Percentiles rank a stretch among this genome's conserved stretches.
Evolutionary conservation across 768 basidiomycete genomes (phyloP).

Genomic region (Tylopilus felleus): DNA sequence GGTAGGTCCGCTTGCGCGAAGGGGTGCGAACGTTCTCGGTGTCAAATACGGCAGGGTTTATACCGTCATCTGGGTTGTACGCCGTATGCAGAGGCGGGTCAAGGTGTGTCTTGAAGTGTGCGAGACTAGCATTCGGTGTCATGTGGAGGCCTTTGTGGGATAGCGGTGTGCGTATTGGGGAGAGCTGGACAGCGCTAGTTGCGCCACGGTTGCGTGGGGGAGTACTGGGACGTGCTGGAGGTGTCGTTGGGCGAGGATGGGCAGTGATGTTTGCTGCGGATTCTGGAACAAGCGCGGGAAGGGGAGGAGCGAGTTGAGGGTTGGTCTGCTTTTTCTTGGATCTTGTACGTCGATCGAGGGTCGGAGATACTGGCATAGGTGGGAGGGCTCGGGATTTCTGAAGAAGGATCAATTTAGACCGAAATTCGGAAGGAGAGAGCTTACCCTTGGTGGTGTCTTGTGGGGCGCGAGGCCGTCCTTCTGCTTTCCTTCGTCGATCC

Average conservation of each 20-base stretch:
- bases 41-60: slow-evolving; percentile 37
- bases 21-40: slow-evolving; percentile 43
- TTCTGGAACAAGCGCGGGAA: slow-evolving; percentile 28
- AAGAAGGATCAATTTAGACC: slow-evolving; percentile 1
- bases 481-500: slow-evolving; percentile 13
- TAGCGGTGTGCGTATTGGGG: slow-evolving; percentile 61
- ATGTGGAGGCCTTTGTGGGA: slow-evolving; percentile 67
- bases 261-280: slow-evolving; percentile 13
- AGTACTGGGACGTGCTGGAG: slow-evolving; percentile 40
- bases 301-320: slow-evolving; percentile 17
- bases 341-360: slow-evolving; percentile 35
- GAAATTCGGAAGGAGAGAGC: neutral
- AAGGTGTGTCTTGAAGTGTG: slow-evolving; percentile 65
- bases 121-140: slow-evolving; percentile 63
- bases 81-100: slow-evolving; percentile 53
- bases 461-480: slow-evolving; percentile 15
- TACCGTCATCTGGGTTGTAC: slow-evolving; percentile 27
- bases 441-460: slow-evolving; percentile 30
- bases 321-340: slow-evolving; percentile 18
- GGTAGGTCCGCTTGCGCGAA: slow-evolving; percentile 39
- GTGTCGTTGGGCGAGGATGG: slow-evolving; percentile 25
- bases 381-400: slow-evolving; percentile 39
- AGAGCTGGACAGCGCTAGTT: slow-evolving; percentile 40
- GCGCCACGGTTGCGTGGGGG: slow-evolving; percentile 32
- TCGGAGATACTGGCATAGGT: slow-evolving; percentile 47